phyloP scores from a whole-genome alignment of 768 basidiomycete species.

The Termitomyces sp. region DNA sequence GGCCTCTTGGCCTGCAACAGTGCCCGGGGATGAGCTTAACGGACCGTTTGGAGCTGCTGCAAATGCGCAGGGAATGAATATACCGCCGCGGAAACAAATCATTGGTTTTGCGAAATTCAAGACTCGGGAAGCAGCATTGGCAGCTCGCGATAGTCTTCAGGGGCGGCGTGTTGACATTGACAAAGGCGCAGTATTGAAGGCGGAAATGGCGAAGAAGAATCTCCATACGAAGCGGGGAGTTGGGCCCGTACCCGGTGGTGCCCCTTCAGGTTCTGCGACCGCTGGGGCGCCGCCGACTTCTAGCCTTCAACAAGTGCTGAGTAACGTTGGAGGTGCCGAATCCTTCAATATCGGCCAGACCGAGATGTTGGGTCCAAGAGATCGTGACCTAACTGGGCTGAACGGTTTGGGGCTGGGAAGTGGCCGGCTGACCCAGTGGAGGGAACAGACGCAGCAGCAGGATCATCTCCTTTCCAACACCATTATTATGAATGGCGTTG shows the following conservation, averaged over 20 bases:
- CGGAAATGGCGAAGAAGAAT: slow-evolving; percentile 99
- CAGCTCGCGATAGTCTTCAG: slow-evolving; percentile 84
- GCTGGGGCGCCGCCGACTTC: slow-evolving; percentile 16
- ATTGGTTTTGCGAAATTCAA: slow-evolving; percentile 98
- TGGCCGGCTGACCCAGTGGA: slow-evolving; percentile 33
- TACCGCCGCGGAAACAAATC: slow-evolving; percentile 86
- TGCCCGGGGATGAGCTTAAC: slow-evolving; percentile 25
- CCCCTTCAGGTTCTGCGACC: slow-evolving; percentile 15
- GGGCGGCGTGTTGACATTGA: slow-evolving; percentile 90
- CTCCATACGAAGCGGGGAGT: slow-evolving; percentile 92
- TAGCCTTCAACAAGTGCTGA: slow-evolving; percentile 13
- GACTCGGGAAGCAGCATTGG: slow-evolving; percentile 80
- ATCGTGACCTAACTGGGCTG: slow-evolving; percentile 44
- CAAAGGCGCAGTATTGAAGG: slow-evolving; percentile 90
- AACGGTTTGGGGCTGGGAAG: slow-evolving; percentile 44
- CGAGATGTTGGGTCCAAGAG: slow-evolving; percentile 36
- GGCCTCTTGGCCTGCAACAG: slow-evolving; percentile 58
- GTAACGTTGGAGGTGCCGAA: slow-evolving; percentile 24
- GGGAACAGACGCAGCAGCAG: slow-evolving; percentile 26
- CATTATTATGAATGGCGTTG: slow-evolving; percentile 9
- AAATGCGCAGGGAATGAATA: slow-evolving; percentile 26
- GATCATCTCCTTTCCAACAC: slow-evolving; percentile 11
- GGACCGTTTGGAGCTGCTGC: slow-evolving; percentile 29
- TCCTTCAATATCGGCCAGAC: slow-evolving; percentile 10
- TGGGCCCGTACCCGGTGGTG: slow-evolving; percentile 50